A percentile compares a stretch with the other conserved stretches of the same genome.
phyloP scores from a whole-genome alignment of 768 basidiomycete species.

The Pisolithus microcarpus region DNA sequence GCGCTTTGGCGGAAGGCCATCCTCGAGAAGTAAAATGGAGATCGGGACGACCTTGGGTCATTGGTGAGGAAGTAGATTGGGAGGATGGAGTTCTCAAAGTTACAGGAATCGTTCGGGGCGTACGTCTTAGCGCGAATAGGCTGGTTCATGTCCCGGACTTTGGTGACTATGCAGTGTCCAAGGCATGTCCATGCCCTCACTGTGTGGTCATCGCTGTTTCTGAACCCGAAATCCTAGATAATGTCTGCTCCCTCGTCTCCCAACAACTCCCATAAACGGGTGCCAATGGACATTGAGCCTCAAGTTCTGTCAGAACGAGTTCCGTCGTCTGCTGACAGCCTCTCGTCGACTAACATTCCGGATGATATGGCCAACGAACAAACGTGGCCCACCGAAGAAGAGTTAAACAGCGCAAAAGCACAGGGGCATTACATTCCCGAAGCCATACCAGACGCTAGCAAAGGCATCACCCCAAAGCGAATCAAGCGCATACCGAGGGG shows the following conservation, averaged over 20 bases:
- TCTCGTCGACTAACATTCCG: slow-evolving; percentile 80
- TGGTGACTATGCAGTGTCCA: slow-evolving; percentile 82
- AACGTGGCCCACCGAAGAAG: slow-evolving; percentile 98
- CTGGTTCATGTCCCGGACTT: slow-evolving; percentile 81
- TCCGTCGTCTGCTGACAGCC: slow-evolving; percentile 65
- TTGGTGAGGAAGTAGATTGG: slow-evolving; percentile 61
- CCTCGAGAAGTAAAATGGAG: slow-evolving; percentile 79
- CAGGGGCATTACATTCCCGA: slow-evolving; percentile 13
- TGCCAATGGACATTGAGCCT: slow-evolving; percentile 64
- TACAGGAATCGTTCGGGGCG: slow-evolving; percentile 81
- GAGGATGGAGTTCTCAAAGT: slow-evolving; percentile 64
- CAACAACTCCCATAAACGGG: slow-evolving; percentile 28
- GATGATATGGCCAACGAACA: slow-evolving; percentile 93
- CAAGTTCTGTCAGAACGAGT: slow-evolving; percentile 55
- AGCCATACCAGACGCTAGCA: slow-evolving; percentile 52
- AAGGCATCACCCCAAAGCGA: slow-evolving; percentile 70
- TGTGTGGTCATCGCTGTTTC: background rate
- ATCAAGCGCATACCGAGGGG: slow-evolving; percentile 89
- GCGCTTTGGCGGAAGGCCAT: slow-evolving; percentile 78
- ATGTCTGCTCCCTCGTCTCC: slow-evolving; percentile 48
- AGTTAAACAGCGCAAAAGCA: slow-evolving; percentile 50
- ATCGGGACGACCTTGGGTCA: slow-evolving; percentile 68
- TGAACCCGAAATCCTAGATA: slow-evolving; percentile 43
- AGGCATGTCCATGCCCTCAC: slow-evolving; percentile 39
- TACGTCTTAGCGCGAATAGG: slow-evolving; percentile 66